phyloP scores from a whole-genome alignment of 345 rosid species.

The Acer saccharum region DNA sequence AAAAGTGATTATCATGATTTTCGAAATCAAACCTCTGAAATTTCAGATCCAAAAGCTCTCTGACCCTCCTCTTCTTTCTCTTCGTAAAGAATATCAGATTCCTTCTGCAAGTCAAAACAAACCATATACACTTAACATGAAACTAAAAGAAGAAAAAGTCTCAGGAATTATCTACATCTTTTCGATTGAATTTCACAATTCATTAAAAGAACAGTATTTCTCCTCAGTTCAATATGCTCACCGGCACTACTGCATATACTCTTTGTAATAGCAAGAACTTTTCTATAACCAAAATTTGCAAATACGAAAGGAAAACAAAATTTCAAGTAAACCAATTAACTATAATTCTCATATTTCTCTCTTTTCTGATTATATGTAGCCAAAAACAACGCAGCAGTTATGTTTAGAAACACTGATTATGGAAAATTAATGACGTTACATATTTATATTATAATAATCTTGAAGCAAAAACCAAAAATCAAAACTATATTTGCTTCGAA shows the following conservation, averaged over 20 bases:
- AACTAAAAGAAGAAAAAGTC: not conserved
- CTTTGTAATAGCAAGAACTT: not conserved
- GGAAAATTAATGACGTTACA: too few species aligned
- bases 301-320: not conserved
- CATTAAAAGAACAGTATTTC: too few species aligned
- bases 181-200: conserved; percentile 4
- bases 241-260: not conserved
- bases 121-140: not conserved
- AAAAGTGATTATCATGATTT: conserved; percentile 11
- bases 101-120: conserved; percentile 30
- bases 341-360: not conserved
- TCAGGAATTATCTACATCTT: not conserved
- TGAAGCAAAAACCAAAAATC: not conserved
- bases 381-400: not conserved
- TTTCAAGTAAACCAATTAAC: not conserved
- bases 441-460: not conserved
- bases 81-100: conserved; percentile 18
- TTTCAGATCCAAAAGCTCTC: conserved; percentile 24
- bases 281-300: not conserved
- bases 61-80: conserved; percentile 27
- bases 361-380: not conserved
- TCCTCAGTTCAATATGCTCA: not conserved
- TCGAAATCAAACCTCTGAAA: conserved; percentile 30
- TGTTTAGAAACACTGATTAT: too few species aligned
- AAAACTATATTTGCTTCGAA: not conserved